Evolutionary conservation across 1,284 basidiomycete genomes (phyloP), one percentile per base, ranked within the genome.

Genomic region (Ustilago curta): DNA sequence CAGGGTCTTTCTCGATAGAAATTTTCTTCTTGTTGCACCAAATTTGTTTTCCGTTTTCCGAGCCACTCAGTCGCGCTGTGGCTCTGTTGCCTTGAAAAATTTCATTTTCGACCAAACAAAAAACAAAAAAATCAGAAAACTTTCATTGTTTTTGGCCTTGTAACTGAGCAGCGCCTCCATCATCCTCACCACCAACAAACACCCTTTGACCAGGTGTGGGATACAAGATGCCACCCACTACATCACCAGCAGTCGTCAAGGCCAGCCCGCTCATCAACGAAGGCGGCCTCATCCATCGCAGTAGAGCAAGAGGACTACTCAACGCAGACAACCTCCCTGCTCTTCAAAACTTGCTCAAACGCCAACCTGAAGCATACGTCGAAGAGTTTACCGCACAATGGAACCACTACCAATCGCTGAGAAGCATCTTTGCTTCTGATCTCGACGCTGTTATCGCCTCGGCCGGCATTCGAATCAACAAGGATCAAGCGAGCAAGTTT

Each of bases 341-440:
- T 51, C 86, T 99, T 19, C 97, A 99, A 85, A 98, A 98, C 84
- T 88, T 99, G 64, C 95, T 99, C 85, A 99, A 86, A 86, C 90
- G 97, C 60, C 94, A 97, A 84, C 93, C 96, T 2, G 86, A 88
- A 8, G 92, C 90, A 0, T 99, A 99, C 88, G 92, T 91, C 83
- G 95, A 98, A 78, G 97, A 99, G 82, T 99, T 99, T 82, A 85
- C 95, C n/a, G 94, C 95, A 74, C 97, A 99, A 88, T 98, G 95
- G 92, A 94, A 95, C 77, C 95, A 98, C 85, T 98, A 95, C 86
- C 90, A 93, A 79, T 93, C 91, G 64, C 90, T 93, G 62, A 89
- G 93, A 44, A 90, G 93, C 81, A 92, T 98, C 76, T 93, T 95
- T 84, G 88, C 82, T 35, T 78, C 75, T 43, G 76, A 81, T 21